phyloP scores from a whole-genome alignment of 1,284 basidiomycete species.

The Malassezia sympodialis region DNA sequence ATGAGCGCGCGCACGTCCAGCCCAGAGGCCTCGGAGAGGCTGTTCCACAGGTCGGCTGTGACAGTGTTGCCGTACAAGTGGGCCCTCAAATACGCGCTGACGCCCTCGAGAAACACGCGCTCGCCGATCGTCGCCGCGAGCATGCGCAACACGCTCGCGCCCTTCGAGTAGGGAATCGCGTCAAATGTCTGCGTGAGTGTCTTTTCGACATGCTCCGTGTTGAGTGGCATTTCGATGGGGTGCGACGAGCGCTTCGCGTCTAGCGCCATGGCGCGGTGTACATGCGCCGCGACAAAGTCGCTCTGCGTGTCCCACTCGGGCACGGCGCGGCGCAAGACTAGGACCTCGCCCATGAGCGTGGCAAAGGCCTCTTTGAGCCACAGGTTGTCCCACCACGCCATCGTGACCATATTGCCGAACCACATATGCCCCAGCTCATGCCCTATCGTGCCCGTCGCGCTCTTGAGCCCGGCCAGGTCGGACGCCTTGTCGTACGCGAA shows the following conservation, averaged over 20 bases:
- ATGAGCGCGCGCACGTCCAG: slow-evolving; percentile 69
- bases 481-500: slow-evolving; percentile 69
- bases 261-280: slow-evolving; percentile 59
- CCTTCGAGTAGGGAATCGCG: slow-evolving; percentile 48
- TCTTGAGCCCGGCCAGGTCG: slow-evolving; percentile 65
- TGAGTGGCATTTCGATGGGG: slow-evolving; percentile 71
- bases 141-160: slow-evolving; percentile 70
- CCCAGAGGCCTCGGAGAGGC: slow-evolving; percentile 68
- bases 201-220: slow-evolving; percentile 26
- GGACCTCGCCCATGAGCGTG: slow-evolving; percentile 67
- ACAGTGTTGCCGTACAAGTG: slow-evolving; percentile 70
- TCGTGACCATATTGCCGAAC: slow-evolving; percentile 78
- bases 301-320: slow-evolving; percentile 54
- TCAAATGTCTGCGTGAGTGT: slow-evolving; percentile 34
- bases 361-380: slow-evolving; percentile 68
- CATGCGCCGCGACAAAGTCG: slow-evolving; percentile 53
- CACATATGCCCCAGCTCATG: slow-evolving; percentile 58
- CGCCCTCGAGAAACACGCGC: slow-evolving; percentile 54
- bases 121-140: slow-evolving; percentile 67
- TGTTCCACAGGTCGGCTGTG: slow-evolving; percentile 78
- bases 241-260: slow-evolving; percentile 84
- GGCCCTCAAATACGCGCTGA: slow-evolving; percentile 74
- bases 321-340: slow-evolving; percentile 59
- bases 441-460: slow-evolving; percentile 65
- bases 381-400: slow-evolving; percentile 69